phyloP scores from a whole-genome alignment of 2,329 filamentous ascomycete species.

The Fusarium algeriense region DNA sequence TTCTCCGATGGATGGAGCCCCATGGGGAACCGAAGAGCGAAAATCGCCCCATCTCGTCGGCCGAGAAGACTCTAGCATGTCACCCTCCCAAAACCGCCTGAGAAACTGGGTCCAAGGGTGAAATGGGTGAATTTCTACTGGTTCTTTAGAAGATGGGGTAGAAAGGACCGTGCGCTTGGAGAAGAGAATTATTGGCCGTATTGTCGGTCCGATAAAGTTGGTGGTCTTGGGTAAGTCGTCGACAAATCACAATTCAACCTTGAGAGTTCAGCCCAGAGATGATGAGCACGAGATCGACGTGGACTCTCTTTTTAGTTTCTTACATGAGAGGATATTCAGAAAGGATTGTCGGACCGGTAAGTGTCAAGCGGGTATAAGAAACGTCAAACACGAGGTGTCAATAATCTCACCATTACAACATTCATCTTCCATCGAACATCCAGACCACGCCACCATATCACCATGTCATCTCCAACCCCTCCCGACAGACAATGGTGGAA shows the following conservation, averaged over 20 bases:
- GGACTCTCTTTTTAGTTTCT: not conserved
- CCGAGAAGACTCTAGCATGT: not conserved
- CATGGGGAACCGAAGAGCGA: constrained; percentile 3
- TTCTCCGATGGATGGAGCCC: not conserved
- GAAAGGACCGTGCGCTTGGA: not conserved
- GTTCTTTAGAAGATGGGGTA: not conserved
- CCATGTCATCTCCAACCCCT: constrained; percentile 8
- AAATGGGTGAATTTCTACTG: constrained; percentile 28
- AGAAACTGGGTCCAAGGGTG: not conserved
- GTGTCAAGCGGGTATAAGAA: constrained; percentile 1
- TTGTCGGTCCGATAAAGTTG: constrained; percentile 6
- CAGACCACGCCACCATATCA: not conserved
- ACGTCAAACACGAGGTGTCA: rapidly evolving
- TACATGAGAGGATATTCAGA: not conserved
- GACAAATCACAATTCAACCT: constrained; percentile 34
- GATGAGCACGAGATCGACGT: not conserved
- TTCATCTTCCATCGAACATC: not conserved
- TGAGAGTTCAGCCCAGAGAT: not conserved
- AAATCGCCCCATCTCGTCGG: not conserved
- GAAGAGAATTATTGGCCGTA: rapidly evolving
- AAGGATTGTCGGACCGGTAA: constrained; percentile 2
- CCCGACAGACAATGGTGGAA: constrained; percentile 40
- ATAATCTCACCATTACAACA: not conserved
- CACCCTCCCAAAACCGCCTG: not conserved
- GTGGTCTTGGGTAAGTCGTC: not conserved